Evolutionary conservation across 352 stramenopile species (phyloP).

Genomic region (Globisporangium cylindrosporum): DNA sequence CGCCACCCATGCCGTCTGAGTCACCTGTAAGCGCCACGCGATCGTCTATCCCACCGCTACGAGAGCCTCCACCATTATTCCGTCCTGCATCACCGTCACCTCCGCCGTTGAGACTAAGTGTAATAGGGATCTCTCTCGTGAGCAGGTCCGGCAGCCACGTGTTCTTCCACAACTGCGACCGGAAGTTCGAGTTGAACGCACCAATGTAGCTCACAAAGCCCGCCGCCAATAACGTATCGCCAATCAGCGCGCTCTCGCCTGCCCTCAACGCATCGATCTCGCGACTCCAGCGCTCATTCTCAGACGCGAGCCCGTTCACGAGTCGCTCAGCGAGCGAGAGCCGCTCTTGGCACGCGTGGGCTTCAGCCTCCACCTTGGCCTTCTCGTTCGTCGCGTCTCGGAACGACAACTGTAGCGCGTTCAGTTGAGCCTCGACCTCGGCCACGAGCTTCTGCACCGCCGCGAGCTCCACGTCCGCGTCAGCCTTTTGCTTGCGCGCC

Average conservation of each 20-base stretch:
- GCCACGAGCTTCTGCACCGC: slow-evolving; percentile 78
- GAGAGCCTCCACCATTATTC: neutral
- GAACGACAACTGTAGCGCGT: slow-evolving; percentile 74
- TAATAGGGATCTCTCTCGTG: slow-evolving; percentile 84
- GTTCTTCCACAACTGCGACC: slow-evolving; percentile 77
- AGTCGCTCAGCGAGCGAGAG: slow-evolving; percentile 86
- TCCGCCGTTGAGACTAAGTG: slow-evolving; percentile 15
- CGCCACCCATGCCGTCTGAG: neutral
- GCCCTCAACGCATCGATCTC: slow-evolving; percentile 84
- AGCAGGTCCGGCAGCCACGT: slow-evolving; percentile 88
- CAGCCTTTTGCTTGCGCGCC: slow-evolving; percentile 63
- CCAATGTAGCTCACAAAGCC: slow-evolving; percentile 92
- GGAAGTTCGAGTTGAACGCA: slow-evolving; percentile 86
- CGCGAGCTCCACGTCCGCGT: slow-evolving; percentile 80
- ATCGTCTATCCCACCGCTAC: slow-evolving; percentile 3
- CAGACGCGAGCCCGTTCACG: slow-evolving; percentile 83
- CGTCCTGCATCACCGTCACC: neutral
- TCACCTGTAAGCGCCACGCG: neutral
- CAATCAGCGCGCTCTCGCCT: slow-evolving; percentile 74
- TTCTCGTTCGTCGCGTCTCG: slow-evolving; percentile 90
- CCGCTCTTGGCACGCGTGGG: slow-evolving; percentile 80
- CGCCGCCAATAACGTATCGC: slow-evolving; percentile 85
- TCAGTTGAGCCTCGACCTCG: slow-evolving; percentile 81
- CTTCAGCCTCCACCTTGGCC: slow-evolving; percentile 86
- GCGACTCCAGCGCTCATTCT: slow-evolving; percentile 88